Base-by-base conservation (phyloP, 306 rosid genomes). In the Fagus crenata region DNA sequence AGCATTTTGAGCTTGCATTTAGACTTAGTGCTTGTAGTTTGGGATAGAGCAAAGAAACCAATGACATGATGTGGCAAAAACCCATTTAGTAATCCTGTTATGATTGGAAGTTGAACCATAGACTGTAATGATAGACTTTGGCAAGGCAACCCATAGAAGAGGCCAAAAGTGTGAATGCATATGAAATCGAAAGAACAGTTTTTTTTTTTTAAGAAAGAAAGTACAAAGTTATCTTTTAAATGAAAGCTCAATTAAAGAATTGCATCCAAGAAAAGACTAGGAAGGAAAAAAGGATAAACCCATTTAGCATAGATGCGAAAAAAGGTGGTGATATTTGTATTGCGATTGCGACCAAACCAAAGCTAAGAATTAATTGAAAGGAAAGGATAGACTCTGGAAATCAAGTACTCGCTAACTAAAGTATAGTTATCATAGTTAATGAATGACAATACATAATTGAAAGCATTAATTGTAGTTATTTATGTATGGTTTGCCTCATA, bases 1-100 rank as follows among this genome's bases (percentile, higher is more conserved):
- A 53, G 8, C 40, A 35, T 65, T 35, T 67, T 37, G 67, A 67
- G 35, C 13, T 82, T 72, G 61, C 72, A 46, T 22, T 32, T 56
- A 56, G 14, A 46, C 22, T 32, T 56, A 56, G 14, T 77, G 72
- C 61, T n/a, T 49, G 37, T 17, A 6, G 22, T 22, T 73, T 49
- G 36, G 55, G 36, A 35, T 63, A 63, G 43, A 36, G 69, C 8
- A 32, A 71, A 71, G 53, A 81, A 41, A 60, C 14, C 49, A n/a
- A 60, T 3, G 22, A 18, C 8, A 60, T 68, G 39, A 65, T 43
- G 6, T 35, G 4, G 32, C 54, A 55, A 68, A 41, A 0, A 11
- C 56, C 32, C 64, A 33, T 6, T 13, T 33, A 12, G 36, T 55
- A 58, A 32, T 46, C 51, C 9, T 59, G 18, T 49, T 53, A 0